Evolutionary conservation across 805 yeast species (phyloP).

Genomic region (Ogataea zsoltii): DNA sequence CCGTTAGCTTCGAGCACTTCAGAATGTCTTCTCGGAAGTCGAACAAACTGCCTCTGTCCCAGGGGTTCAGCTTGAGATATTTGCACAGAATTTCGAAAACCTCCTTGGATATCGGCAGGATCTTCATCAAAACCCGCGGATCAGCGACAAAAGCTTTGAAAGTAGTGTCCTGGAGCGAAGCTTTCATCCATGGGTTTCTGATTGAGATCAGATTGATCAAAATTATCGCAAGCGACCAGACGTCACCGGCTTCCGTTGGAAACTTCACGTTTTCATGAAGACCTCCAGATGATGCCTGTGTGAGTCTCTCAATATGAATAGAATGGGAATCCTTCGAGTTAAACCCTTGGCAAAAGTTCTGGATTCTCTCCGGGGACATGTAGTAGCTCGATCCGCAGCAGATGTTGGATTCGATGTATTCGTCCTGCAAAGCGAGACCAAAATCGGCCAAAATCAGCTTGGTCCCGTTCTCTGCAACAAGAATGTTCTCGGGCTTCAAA

Average conservation of each 20-base stretch:
- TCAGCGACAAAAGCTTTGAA: constrained; percentile 63
- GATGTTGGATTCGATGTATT: constrained; percentile 60
- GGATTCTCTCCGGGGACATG: constrained; percentile 85
- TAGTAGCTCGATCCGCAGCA: constrained; percentile 88
- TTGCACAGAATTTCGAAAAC: constrained; percentile 51
- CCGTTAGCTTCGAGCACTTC: constrained; percentile 30
- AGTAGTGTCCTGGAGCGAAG: constrained; percentile 64
- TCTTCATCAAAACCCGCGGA: constrained; percentile 55
- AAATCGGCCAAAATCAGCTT: constrained; percentile 77
- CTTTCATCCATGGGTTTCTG: constrained; percentile 89
- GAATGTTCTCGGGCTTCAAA: constrained; percentile 91
- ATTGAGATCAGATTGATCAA: constrained; percentile 78
- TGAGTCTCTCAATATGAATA: constrained; percentile 30
- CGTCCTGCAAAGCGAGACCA: constrained; percentile 75
- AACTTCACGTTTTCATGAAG: constrained; percentile 37
- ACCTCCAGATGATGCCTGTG: constrained; percentile 23
- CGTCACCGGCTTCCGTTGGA: constrained; percentile 77
- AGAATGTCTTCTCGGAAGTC: constrained; percentile 42
- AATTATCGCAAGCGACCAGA: constrained; percentile 85
- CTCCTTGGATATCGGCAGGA: constrained; percentile 71
- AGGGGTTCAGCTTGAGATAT: constrained; percentile 49
- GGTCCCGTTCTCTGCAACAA: constrained; percentile 60
- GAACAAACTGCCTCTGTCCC: constrained; percentile 44
- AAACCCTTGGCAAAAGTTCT: constrained; percentile 41
- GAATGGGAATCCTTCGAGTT: constrained; percentile 34